Evolutionary conservation across 2,329 filamentous ascomycete species (phyloP).

Genomic region (Botrytis squamosa): DNA sequence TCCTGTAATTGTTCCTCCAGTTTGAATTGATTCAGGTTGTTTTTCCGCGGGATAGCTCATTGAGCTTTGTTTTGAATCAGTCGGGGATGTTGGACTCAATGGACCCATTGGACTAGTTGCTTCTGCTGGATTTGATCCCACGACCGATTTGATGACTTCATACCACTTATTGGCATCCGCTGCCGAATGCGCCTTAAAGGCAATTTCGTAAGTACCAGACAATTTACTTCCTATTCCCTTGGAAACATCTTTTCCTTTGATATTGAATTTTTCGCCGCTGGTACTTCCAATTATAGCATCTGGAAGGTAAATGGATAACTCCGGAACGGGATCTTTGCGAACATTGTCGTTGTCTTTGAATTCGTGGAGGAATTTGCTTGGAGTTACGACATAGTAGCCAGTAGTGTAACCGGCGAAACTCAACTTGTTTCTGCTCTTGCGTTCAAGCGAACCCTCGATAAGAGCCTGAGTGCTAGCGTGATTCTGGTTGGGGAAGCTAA

Average conservation of each 20-base stretch:
- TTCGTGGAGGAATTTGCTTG: constrained; percentile 86
- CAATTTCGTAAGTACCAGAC: constrained; percentile 73
- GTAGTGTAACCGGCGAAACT: constrained; percentile 71
- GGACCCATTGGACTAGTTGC: constrained; percentile 32
- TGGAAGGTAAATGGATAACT: constrained; percentile 87
- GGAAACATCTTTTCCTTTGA: constrained; percentile 92
- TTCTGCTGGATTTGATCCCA: constrained; percentile 26
- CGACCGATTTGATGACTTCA: constrained; percentile 55
- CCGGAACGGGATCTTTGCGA: constrained; percentile 72
- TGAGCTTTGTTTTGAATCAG: constrained; percentile 24
- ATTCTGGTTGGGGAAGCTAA: constrained; percentile 85
- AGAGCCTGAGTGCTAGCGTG: constrained; percentile 77
- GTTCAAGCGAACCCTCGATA: constrained; percentile 84
- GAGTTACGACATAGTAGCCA: constrained; percentile 87
- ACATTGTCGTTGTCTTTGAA: constrained; percentile 87
- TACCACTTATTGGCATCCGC: constrained; percentile 84
- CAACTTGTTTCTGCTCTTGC: constrained; percentile 85
- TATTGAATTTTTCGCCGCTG: constrained; percentile 80
- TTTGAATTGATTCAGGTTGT: constrained; percentile 32
- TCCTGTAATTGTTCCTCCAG: constrained; percentile 30
- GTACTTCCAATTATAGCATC: constrained; percentile 76
- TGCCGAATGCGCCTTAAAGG: constrained; percentile 83
- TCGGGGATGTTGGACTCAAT: constrained; percentile 22
- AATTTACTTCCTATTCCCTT: constrained; percentile 80
- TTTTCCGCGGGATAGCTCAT: constrained; percentile 25